A percentile compares a stretch with the other conserved stretches of the same genome.
Evolutionary conservation across 441 rosid genomes (phyloP).

Genomic region (Viola pubescens): DNA sequence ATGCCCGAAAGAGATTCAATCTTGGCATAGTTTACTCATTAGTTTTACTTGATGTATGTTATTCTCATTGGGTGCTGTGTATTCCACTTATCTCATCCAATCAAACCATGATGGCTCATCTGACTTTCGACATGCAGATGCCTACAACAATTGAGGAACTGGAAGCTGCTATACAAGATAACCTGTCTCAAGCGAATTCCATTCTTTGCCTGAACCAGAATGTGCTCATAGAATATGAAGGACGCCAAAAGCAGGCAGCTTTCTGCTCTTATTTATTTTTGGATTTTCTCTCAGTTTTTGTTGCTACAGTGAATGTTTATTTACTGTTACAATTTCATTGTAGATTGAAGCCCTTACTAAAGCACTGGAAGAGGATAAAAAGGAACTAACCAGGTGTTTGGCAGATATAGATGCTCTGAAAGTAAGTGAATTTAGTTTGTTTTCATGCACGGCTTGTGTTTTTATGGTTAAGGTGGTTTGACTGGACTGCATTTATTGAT

Average conservation of each 20-base stretch:
- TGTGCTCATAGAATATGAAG: conserved; percentile 72
- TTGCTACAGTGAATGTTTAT: conserved; percentile 6
- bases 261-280: conserved; percentile 4
- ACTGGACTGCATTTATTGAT: neutral
- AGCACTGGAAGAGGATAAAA: conserved; percentile 66
- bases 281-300: conserved; percentile 6
- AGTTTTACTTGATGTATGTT: neutral
- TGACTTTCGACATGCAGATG: conserved; percentile 43
- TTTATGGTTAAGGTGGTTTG: neutral
- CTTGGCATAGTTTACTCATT: too few species aligned
- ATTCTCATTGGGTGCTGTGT: neutral
- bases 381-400: conserved; percentile 43
- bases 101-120: neutral
- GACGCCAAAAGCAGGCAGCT: conserved; percentile 59
- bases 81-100: neutral
- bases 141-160: conserved; percentile 87
- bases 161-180: conserved; percentile 88
- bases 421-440: conserved; percentile 31
- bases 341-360: conserved; percentile 50
- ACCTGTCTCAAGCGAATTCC: conserved; percentile 75
- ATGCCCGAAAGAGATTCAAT: too few species aligned
- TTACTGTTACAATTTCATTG: conserved; percentile 12
- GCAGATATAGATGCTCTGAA: conserved; percentile 64
- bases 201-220: conserved; percentile 77
- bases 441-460: conserved; percentile 4